Evolutionary conservation across 148 eudicot species (phyloP), one percentile per base, ranked within the genome.

Genomic region (Tetragonia tetragonoides): DNA sequence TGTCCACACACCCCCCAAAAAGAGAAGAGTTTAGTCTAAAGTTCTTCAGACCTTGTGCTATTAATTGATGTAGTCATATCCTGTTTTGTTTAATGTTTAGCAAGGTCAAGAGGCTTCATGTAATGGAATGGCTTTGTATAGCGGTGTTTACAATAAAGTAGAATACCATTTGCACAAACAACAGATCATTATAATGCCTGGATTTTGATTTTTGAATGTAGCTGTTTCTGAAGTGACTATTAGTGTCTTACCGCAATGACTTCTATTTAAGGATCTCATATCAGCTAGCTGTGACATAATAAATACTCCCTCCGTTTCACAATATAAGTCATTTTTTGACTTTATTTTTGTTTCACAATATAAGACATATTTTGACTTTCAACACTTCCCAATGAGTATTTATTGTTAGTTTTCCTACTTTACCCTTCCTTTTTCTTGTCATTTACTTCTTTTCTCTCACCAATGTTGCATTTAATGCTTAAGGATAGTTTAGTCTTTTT

Each of bases 231-330:
- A 46, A 53, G 44, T 54, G 24, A 17, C 24, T 54, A 53, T 15
- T 0, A 17, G 12, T 34, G 1, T 28, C 6, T 47, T 28, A 65
- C 1, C 5, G 56, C 40, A 5, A 21, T 12, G 44, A 18, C 34
- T 28, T 28, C 7, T 53, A 41, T 16, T 18, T 46, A 42, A 46
- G 66, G 4, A 47, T 46, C 38, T 47, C 12, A 16, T 44, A 68
- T 68, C 71, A 68, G 54, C 57, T 21, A 23, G 17, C 47, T 70
- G 15, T 70, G 57, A 57, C 17, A 11, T 76, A 18, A 11, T 76
- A 18, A 3, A 2, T 34, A n/a, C n/a, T n/a, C n/a, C n/a, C n/a
- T n/a, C n/a, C n/a, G n/a, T n/a, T n/a, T n/a, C n/a, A n/a, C n/a
- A n/a, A n/a, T n/a, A n/a, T n/a, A n/a, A n/a, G n/a, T n/a, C n/a